A percentile compares a stretch with the other conserved stretches of the same genome.
These are phyloP conservation scores for Escallonia herrerae DNA, from an alignment of 129 eudicot genomes.

Conservation along the genomic window DNA sequence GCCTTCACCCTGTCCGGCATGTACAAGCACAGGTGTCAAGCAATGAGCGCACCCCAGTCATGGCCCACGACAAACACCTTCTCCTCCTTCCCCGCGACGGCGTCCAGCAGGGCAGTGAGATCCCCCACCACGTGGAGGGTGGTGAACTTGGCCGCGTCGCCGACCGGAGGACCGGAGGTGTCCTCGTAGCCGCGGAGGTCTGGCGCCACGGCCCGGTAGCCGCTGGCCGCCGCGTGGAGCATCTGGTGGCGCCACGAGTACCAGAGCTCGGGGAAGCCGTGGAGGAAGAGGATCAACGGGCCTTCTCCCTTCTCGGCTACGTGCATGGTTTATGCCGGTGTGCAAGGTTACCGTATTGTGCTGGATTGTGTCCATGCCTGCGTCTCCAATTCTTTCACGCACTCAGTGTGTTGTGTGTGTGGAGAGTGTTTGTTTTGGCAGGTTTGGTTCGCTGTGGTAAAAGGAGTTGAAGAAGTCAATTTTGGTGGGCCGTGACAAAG, in stretches of 20 bases:
- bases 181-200: slow-evolving; percentile 37
- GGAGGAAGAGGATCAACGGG: not conserved
- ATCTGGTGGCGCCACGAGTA: slow-evolving; percentile 14
- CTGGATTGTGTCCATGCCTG: too few species aligned
- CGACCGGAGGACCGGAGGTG: slow-evolving; percentile 26
- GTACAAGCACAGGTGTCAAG: slow-evolving; percentile 36
- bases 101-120: slow-evolving; percentile 25
- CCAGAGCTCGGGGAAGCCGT: slow-evolving; percentile 14
- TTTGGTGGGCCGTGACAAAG: too few species aligned
- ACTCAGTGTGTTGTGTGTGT: too few species aligned
- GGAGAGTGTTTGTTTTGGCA: too few species aligned
- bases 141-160: slow-evolving; percentile 19
- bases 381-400: too few species aligned
- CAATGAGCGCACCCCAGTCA: slow-evolving; percentile 19
- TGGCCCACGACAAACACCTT: slow-evolving; percentile 31
- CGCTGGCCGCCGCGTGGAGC: slow-evolving; percentile 16
- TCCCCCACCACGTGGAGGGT: slow-evolving; percentile 25
- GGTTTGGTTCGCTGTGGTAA: too few species aligned
- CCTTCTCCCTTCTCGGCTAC: slow-evolving; percentile 15
- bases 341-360: too few species aligned
- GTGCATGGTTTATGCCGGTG: slow-evolving; percentile 9
- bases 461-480: too few species aligned
- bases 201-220: slow-evolving; percentile 28
- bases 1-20: slow-evolving; percentile 38
- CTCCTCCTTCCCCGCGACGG: slow-evolving; percentile 10